These are phyloP conservation scores for Botrytis cinerea DNA, from an alignment of 2,329 filamentous ascomycete genomes.

Conservation along the genomic window DNA sequence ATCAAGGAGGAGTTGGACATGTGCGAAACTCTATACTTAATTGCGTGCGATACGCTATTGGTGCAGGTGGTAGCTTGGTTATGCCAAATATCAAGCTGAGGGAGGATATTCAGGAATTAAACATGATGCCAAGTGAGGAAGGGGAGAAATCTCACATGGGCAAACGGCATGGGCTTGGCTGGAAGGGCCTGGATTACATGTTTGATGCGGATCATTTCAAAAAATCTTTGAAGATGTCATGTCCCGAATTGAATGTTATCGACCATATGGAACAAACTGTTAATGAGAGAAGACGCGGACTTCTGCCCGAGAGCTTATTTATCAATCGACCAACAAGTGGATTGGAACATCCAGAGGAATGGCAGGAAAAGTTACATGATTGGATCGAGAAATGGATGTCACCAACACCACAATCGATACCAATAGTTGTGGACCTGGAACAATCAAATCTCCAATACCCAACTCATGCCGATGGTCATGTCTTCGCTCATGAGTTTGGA, in stretches of 20 bases:
- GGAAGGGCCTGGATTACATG: conserved; percentile 36
- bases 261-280: conserved; percentile 31
- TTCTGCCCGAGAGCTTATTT: conserved; percentile 35
- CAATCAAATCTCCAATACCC: conserved; percentile 35
- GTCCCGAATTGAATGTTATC: conserved; percentile 35
- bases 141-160: conserved; percentile 27
- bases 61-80: conserved; percentile 44
- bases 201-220: conserved; percentile 37
- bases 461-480: conserved; percentile 32
- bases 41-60: conserved; percentile 47
- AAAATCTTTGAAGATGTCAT: conserved; percentile 35
- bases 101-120: conserved; percentile 38
- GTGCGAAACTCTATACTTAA: conserved; percentile 47
- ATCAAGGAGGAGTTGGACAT: conserved; percentile 46
- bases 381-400: conserved; percentile 34
- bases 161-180: conserved; percentile 38
- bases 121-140: conserved; percentile 20
- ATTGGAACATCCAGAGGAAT: conserved; percentile 32
- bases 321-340: conserved; percentile 31
- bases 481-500: conserved; percentile 34
- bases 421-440: conserved; percentile 36
- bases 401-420: conserved; percentile 28
- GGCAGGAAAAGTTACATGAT: conserved; percentile 32
- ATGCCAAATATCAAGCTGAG: conserved; percentile 44
- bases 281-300: conserved; percentile 28